Base-by-base conservation (phyloP, 306 rosid species). In the Glycine soja region DNA sequence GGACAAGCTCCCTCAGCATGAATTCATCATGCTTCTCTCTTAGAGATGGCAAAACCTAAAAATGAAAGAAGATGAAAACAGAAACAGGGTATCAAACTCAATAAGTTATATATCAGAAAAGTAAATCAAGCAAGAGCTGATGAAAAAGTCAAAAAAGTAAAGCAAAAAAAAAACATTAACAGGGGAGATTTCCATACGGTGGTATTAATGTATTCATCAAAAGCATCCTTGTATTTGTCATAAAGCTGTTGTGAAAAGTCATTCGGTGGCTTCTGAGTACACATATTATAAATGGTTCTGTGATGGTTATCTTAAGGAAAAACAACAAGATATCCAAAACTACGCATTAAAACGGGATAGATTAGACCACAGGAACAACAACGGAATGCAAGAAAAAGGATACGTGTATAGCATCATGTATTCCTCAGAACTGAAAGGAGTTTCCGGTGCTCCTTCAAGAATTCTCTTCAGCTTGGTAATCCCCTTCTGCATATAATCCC, bases 1-100 rank as follows among this genome's bases (percentile, higher is more conserved):
- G 81, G 12, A 87, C 90, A 50, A 93, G 89, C 78, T 93, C 97
- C 80, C 83, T 85, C 83, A 93, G 74, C 93, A 89, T 83, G 79
- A 84, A 90, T 14, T 87, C 96, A 58, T 87, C 90, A 2, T 88
- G 93, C 82, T 91, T 92, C 75, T 91, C 93, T 67, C 77, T 86
- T 18, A 92, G 68, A 32, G 91, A 80, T 2, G 91, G 93, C 77
- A 93, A 43, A 77, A 93, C 94, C 97, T 93, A 61, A 59, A 10
- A 42, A 46, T 0, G 7, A 11, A 63, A 81, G 7, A 12, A 32
- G 48, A 42, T 13, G 36, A 48, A 32, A 47, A 56, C 30, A 8
- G 40, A 76, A 42, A 51, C 66, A 13, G 0, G 51, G 68, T 16
- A 46, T 46, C 66, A 61, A 18, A 63, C 48, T 53, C 16, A 12